Base-by-base conservation (phyloP, 164 flowering plant species). In the Brasenia schreberi region DNA sequence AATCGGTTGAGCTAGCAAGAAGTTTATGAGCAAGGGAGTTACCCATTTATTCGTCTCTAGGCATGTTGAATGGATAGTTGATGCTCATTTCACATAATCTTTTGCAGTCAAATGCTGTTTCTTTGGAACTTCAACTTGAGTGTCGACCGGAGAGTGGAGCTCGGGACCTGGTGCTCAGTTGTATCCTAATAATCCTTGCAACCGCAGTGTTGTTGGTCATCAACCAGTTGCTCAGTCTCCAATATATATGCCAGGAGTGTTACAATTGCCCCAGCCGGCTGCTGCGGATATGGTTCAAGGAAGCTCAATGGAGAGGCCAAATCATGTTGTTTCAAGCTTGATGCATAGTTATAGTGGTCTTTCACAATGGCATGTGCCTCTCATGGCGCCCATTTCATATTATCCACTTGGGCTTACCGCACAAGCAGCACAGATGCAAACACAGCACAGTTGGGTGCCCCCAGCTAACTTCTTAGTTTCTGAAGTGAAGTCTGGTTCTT, bases 381-480 rank as follows among this genome's bases (percentile, higher is more conserved):
- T 86, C 59, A 80, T 87, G 87, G 63, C 89, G 66, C 71, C 90
- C 42, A 83, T 79, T 59, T 88, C 93, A 0, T 91, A 84, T 68
- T 88, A 87, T 72, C 96, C 91, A 0, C 62, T 76, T 42, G 69
- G 70, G 63, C 19, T 83, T 9, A 81, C 83, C 70, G 16, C 86
- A 59, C 98, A 80, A 69, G 91, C 85, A 3, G 90, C 87, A 61
- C 93, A 88, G 73, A 77, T 82, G 74, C 74, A 86, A 43, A 45
- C 75, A 39, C 59, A 76, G 58, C 82, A 83, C 64, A 68, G 78
- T 12, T 84, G 89, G 91, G 78, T 39, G 49, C 42, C 64, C 17
- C 16, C 83, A 53, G 85, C 79, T 66, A 77, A 65, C 70, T 68
- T 86, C 53, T 64, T 86, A 76, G 71, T 82, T 1, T 19, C 72